A percentile compares a stretch with the other conserved stretches of the same genome.
Conservation (phyloP, 495 filamentous ascomycete genomes). For the Daldinia childiae region DNA sequence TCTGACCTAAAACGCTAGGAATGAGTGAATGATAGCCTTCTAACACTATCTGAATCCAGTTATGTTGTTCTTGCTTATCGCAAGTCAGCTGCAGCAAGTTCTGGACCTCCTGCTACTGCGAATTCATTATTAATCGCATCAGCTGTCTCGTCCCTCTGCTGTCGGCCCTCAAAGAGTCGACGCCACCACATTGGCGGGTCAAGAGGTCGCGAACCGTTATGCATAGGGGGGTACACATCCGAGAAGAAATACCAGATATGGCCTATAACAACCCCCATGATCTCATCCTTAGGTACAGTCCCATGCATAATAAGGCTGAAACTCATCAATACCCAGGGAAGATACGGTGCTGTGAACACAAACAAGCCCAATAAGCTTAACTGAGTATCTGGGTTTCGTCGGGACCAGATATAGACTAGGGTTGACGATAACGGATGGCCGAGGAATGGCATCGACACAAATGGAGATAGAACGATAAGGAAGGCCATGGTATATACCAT, state of each 20-base stretch:
- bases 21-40: slow-evolving; percentile 39
- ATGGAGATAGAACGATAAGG: slow-evolving; percentile 81
- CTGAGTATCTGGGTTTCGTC: slow-evolving; percentile 89
- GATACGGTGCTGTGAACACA: slow-evolving; percentile 91
- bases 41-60: neutral
- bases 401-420: slow-evolving; percentile 97
- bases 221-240: slow-evolving; percentile 92
- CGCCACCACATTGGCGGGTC: slow-evolving; percentile 95
- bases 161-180: slow-evolving; percentile 75
- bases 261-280: slow-evolving; percentile 90
- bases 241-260: slow-evolving; percentile 99
- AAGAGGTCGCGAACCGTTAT: slow-evolving; percentile 83
- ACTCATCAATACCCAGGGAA: slow-evolving; percentile 95
- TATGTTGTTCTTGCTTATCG: slow-evolving; percentile 18
- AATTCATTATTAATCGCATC: slow-evolving; percentile 63
- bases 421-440: slow-evolving; percentile 89
- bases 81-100: slow-evolving; percentile 49
- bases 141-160: slow-evolving; percentile 54
- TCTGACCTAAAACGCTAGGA: slow-evolving; percentile 39
- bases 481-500: slow-evolving; percentile 82
- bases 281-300: slow-evolving; percentile 91
- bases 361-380: slow-evolving; percentile 90
- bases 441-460: slow-evolving; percentile 89
- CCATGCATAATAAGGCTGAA: slow-evolving; percentile 89
- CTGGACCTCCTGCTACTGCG: slow-evolving; percentile 58